Evolutionary conservation across 768 basidiomycete species (phyloP), one percentile per base, ranked within the genome.

Genomic region (Cantharellus cinnabarinus): DNA sequence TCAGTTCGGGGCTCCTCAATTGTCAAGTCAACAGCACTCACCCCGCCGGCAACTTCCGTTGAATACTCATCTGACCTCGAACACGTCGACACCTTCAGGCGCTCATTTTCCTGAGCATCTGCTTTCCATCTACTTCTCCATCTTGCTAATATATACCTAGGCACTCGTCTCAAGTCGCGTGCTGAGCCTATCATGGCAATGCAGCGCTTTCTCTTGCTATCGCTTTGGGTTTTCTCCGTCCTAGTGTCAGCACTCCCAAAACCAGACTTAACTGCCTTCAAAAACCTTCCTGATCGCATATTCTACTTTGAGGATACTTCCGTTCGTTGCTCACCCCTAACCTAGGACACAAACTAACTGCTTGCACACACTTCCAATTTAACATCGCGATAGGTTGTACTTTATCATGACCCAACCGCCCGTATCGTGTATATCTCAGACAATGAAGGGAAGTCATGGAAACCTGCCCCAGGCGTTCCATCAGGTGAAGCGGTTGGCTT

Each of bases 221-320:
- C 20, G 20, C 20, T 29, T 29, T 29, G 20, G 20, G 20, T 29
- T 29, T 29, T 29, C 20, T 29, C 20, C 20, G 20, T 29, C 20
- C 20, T 29, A 29, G 20, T 29, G 20, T 29, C 20, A 29, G 44
- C 44, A 10, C 29, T 29, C 44, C 10, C 44, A 10, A 48, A 48
- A 48, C 44, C 44, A 10, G 44, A 48, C 10, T 10, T 48, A 10
- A 48, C 52, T 37, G 10, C 7, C 10, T 87, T 94, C 69, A 66
- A 77, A 54, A 85, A 85, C 68, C 71, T 86, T 41, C 89, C 90
- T 4, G 77, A 77, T 7, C 75, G 77, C 64, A 67, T 94, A 57
- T 86, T 85, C 73, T 97, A 90, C 76, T 95, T 98, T 71, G 87
- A 97, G 62, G 94, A 95, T 71, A 83, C 88, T 4, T 70, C 82